Evolutionary conservation across 345 rosid species (phyloP).

Genomic region (Arabidopsis thaliana): DNA sequence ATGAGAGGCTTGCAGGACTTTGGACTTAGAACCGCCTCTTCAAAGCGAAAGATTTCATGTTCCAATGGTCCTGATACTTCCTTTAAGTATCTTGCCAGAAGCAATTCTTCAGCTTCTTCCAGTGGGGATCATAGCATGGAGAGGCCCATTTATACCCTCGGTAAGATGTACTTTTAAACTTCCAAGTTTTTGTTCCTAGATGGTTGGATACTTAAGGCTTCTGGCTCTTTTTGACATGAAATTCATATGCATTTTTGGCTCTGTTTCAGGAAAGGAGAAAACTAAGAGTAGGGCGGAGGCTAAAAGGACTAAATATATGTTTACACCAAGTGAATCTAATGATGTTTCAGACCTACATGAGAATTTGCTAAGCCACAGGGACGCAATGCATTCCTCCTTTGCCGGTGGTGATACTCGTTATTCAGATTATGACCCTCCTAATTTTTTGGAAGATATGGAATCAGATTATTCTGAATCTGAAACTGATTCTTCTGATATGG

Average conservation of each 20-base stretch:
- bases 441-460: constrained; percentile 61
- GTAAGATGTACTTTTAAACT: constrained; percentile 53
- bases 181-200: not conserved
- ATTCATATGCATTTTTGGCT: constrained; percentile 43
- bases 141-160: constrained; percentile 53
- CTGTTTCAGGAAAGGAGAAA: constrained; percentile 65
- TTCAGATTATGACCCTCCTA: constrained; percentile 56
- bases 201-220: constrained; percentile 38
- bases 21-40: constrained; percentile 64
- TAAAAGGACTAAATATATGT: constrained; percentile 66
- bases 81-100: constrained; percentile 49
- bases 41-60: constrained; percentile 61
- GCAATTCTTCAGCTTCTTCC: constrained; percentile 54
- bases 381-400: constrained; percentile 54
- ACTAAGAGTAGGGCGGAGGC: constrained; percentile 52
- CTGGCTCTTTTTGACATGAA: constrained; percentile 37
- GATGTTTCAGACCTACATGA: constrained; percentile 65
- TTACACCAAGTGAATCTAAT: constrained; percentile 56
- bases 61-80: constrained; percentile 57
- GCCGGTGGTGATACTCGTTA: constrained; percentile 52
- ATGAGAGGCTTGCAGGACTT: constrained; percentile 94
- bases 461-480: constrained; percentile 67
- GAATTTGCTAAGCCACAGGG: constrained; percentile 51
- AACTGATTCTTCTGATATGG: constrained; percentile 87
- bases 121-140: constrained; percentile 57